phyloP scores from a whole-genome alignment of 176 grass and related monocot species.

The Pharus latifolius region DNA sequence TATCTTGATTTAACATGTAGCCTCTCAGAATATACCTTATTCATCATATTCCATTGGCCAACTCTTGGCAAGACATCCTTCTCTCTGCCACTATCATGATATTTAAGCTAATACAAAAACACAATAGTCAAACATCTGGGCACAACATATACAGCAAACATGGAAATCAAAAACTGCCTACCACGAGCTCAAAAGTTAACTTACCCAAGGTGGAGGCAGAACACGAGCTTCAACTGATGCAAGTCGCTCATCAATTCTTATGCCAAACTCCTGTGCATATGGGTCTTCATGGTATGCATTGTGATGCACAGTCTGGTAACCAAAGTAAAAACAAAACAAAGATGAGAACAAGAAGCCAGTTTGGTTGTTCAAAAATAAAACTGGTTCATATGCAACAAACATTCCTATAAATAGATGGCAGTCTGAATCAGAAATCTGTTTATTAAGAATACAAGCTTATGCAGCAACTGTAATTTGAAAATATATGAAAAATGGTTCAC shows the following conservation, averaged over 20 bases:
- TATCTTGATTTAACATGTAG: not conserved
- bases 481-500: not conserved
- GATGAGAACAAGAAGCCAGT: not conserved
- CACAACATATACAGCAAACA: not conserved
- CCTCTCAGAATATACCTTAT: constrained; percentile 40
- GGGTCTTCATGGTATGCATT: constrained; percentile 61
- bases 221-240: constrained; percentile 64
- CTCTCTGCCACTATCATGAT: constrained; percentile 58
- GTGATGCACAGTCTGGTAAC: constrained; percentile 56
- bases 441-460: not conserved
- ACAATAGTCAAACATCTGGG: not conserved
- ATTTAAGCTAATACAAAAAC: constrained; percentile 46
- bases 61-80: constrained; percentile 58
- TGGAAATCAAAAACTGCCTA: not conserved
- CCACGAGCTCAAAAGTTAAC: not conserved
- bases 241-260: constrained; percentile 45
- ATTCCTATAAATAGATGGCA: not conserved
- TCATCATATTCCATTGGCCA: constrained; percentile 71
- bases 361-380: not conserved
- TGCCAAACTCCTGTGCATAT: constrained; percentile 71
- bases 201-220: constrained; percentile 56
- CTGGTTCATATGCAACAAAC: not conserved
- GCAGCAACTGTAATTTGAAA: not conserved
- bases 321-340: not conserved
- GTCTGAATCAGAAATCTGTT: not conserved